Percentiles rank a stretch among this genome's conserved stretches.
Conservation (phyloP, 2,329 filamentous ascomycete genomes). For the Arachnomyces sp. region DNA sequence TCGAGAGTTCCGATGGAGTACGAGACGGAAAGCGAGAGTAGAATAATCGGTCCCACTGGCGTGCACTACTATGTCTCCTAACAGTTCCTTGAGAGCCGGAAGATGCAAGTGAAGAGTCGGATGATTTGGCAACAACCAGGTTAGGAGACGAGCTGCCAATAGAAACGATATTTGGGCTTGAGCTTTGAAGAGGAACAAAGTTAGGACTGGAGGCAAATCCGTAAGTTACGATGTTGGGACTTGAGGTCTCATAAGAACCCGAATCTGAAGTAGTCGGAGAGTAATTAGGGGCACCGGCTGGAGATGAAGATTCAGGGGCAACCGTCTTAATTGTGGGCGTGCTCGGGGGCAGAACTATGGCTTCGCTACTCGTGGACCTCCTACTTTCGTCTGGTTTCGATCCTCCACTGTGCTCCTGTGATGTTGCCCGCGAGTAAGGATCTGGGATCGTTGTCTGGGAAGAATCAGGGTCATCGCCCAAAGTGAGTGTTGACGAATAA, state of each 20-base stretch:
- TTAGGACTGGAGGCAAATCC: constrained; percentile 34
- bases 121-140: constrained; percentile 24
- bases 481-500: constrained; percentile 11
- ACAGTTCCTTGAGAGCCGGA: constrained; percentile 35
- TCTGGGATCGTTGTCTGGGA: constrained; percentile 13
- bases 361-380: constrained; percentile 9
- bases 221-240: constrained; percentile 34
- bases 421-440: background rate
- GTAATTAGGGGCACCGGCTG: constrained; percentile 13
- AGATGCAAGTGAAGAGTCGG: constrained; percentile 32
- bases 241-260: constrained; percentile 25
- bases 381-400: constrained; percentile 17
- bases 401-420: background rate
- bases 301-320: constrained; percentile 23
- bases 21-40: constrained; percentile 7
- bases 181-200: constrained; percentile 31
- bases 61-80: constrained; percentile 29
- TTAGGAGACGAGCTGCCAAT: constrained; percentile 23
- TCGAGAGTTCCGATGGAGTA: constrained; percentile 25
- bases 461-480: constrained; percentile 12
- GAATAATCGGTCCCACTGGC: constrained; percentile 24
- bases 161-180: constrained; percentile 32
- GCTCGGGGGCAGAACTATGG: constrained; percentile 23
- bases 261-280: constrained; percentile 16
- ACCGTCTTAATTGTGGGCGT: constrained; percentile 34